Percentiles rank a stretch among this genome's conserved stretches.
phyloP scores from a whole-genome alignment of 495 filamentous ascomycete genomes.

The Parathielavia hyrcaniae region DNA sequence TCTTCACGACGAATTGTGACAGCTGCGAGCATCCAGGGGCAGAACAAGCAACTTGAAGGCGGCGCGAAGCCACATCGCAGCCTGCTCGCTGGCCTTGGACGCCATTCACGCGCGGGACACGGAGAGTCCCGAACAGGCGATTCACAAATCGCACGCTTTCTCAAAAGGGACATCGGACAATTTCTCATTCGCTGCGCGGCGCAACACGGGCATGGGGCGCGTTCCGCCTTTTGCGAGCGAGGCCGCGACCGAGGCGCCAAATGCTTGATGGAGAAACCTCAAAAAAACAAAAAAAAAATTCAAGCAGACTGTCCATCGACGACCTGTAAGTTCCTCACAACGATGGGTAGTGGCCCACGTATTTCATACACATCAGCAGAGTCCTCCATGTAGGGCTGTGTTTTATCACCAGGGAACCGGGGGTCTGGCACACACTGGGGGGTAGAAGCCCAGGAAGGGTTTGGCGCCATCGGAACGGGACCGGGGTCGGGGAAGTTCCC shows the following conservation, averaged over 20 bases:
- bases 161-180: constrained; percentile 34
- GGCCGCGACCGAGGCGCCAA: too few species aligned
- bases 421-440: constrained; percentile 24
- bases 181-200: constrained; percentile 35
- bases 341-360: too few species aligned
- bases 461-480: constrained; percentile 25
- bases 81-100: too few species aligned
- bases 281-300: background rate
- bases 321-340: background rate
- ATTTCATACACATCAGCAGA: too few species aligned
- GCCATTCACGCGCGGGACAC: background rate
- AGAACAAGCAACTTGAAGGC: background rate
- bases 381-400: constrained; percentile 36
- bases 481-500: background rate
- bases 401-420: too few species aligned
- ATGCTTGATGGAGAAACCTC: too few species aligned
- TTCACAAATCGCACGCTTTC: constrained; percentile 12
- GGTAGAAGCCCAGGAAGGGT: constrained; percentile 23
- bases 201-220: too few species aligned
- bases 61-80: background rate
- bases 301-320: background rate
- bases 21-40: background rate
- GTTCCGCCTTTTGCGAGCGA: background rate
- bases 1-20: background rate
- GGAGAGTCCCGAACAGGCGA: background rate